phyloP scores from a whole-genome alignment of 2,329 filamentous ascomycete genomes.

The Cytospora paraplurivora region DNA sequence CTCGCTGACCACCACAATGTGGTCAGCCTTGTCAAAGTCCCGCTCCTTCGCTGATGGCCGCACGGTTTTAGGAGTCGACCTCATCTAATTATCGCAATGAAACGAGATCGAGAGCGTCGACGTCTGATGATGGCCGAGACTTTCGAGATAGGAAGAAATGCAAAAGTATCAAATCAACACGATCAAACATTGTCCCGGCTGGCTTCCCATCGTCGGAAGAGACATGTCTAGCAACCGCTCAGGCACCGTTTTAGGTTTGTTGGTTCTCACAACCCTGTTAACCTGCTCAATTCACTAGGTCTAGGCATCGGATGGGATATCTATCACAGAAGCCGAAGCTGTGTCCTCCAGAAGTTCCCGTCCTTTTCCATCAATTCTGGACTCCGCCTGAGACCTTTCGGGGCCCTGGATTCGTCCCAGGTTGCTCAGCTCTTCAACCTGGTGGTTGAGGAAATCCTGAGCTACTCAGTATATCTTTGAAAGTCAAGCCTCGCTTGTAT shows the following conservation, averaged over 20 bases:
- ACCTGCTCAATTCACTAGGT: neutral
- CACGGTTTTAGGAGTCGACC: conserved; percentile 10
- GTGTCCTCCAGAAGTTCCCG: neutral
- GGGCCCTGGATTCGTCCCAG: neutral
- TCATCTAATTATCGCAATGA: conserved; percentile 6
- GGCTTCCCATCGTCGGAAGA: conserved; percentile 1
- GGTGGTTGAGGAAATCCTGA: neutral
- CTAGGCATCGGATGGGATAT: neutral
- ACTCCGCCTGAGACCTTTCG: neutral
- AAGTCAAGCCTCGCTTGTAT: neutral
- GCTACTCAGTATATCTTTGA: no score
- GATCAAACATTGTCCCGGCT: neutral
- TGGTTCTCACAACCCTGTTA: neutral
- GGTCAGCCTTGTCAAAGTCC: conserved; percentile 10
- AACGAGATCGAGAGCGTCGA: conserved; percentile 1
- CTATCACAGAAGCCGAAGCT: neutral
- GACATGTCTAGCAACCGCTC: neutral
- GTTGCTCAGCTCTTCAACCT: neutral
- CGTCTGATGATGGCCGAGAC: conserved; percentile 2
- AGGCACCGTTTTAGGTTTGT: conserved; percentile 1
- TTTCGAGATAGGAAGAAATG: conserved; percentile 16
- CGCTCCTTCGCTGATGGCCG: conserved; percentile 17
- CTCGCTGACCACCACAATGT: conserved; percentile 21
- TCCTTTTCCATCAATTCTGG: neutral
- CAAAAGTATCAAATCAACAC: conserved; percentile 4